Conservation (phyloP, 345 rosid species). For the Eucalyptus cloeziana region DNA sequence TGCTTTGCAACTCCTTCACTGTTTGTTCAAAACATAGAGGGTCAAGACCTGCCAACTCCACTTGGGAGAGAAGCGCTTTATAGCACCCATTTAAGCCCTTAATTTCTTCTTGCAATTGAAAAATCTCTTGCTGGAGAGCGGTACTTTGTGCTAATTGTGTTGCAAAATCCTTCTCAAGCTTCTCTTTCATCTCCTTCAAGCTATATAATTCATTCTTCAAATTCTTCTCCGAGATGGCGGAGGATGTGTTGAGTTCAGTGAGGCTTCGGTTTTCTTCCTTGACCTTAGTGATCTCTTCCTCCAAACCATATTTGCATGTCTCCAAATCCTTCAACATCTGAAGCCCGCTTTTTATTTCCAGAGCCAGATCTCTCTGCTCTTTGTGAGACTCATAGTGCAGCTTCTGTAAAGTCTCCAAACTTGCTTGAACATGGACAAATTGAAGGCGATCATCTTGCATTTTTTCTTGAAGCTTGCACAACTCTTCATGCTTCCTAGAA, state of each 20-base stretch:
- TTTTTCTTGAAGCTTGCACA: slow-evolving; percentile 37
- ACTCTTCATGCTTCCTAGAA: slow-evolving; percentile 48
- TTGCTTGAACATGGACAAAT: slow-evolving; percentile 47
- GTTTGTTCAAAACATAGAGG: slow-evolving; percentile 36
- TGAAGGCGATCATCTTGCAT: slow-evolving; percentile 55
- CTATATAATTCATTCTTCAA: slow-evolving; percentile 36
- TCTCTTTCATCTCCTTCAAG: slow-evolving; percentile 54
- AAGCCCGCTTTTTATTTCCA: slow-evolving; percentile 49
- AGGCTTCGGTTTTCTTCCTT: slow-evolving; percentile 22
- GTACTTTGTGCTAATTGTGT: slow-evolving; percentile 39
- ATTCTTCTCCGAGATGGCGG: slow-evolving; percentile 21
- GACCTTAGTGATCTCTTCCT: slow-evolving; percentile 37
- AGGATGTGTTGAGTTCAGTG: slow-evolving; percentile 34
- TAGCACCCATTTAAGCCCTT: slow-evolving; percentile 40
- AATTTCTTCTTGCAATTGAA: slow-evolving; percentile 60
- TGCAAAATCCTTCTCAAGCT: slow-evolving; percentile 61
- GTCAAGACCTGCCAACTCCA: slow-evolving; percentile 48
- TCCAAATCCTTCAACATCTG: slow-evolving; percentile 45
- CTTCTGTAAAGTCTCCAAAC: slow-evolving; percentile 36
- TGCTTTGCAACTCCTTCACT: slow-evolving; percentile 56
- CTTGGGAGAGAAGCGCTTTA: slow-evolving; percentile 45
- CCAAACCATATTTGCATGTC: slow-evolving; percentile 32
- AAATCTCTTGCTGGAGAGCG: slow-evolving; percentile 65
- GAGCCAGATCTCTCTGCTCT: slow-evolving; percentile 55
- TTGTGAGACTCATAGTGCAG: slow-evolving; percentile 42